Base-by-base conservation (phyloP, 257 asterid species). In the Cinchona pubescens region DNA sequence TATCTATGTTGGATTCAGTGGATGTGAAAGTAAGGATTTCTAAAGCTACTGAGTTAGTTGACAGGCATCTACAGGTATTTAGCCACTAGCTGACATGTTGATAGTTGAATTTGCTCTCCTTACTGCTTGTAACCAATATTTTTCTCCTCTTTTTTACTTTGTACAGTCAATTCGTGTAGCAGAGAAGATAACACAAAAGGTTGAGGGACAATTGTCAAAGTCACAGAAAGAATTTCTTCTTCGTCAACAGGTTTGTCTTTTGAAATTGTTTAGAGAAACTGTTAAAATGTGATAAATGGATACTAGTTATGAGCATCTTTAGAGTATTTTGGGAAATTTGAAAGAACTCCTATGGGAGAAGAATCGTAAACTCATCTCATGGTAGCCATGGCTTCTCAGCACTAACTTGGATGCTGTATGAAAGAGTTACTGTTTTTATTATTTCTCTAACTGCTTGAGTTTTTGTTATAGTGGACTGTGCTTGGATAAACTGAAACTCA, bases 171-270 rank as follows among this genome's bases (percentile, higher is more conserved):
- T 92, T 86, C 96, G 99, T 67, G 98, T 92, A 75, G 98, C 98
- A 25, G 98, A 95, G 88, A 95, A 92, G 88, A 95, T 95, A 48
- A 92, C 99, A 9, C 98, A 95, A 76, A 92, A 95, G 85, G 99
- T 95, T 78, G 99, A 95, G 88, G 98, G 98, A 73, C 99, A 92
- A 82, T 82, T 95, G 88, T 92, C 99, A 69, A 95, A 95, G 85
- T 92, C 99, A 5, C 99, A 95, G 90, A 95, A 95, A 89, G 99
- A 95, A 78, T 92, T 87, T 86, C 96, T 95, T 77, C 95, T 95
- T 80, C 98, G 99, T 48, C 98, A 95, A 79, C 99, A 95, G 99
- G 99, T 95, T 80, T 83, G 78, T 67, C 48, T 73, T 40, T 37
- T 37, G 32, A 27, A 21, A 38, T 59, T 16, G 19, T 64, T 34